Percentiles rank a stretch among this genome's conserved stretches.
Conservation (phyloP, 768 basidiomycete species). For the Amanita jacksonii region DNA sequence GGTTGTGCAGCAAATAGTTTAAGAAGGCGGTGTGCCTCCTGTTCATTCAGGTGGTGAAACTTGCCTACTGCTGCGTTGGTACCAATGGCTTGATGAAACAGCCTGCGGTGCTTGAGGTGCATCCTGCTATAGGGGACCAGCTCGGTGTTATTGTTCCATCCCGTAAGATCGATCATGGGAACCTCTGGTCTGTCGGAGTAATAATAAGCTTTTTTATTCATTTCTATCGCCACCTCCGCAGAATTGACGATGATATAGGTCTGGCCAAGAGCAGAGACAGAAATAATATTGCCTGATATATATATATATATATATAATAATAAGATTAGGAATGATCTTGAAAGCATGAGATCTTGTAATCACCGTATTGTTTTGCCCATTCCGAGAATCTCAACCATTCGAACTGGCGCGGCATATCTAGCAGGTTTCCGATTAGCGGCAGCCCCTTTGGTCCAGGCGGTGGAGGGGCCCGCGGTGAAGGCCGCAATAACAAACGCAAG, state of each 20-base stretch:
- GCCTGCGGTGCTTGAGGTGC: constrained; percentile 29
- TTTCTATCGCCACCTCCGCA: constrained; percentile 28
- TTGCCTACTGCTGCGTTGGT: constrained; percentile 26
- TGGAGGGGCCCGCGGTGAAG: too few relatives aligned
- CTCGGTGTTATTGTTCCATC: constrained; percentile 28
- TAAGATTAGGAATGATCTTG: too few relatives aligned
- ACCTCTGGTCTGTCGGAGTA: constrained; percentile 57
- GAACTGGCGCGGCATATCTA: constrained; percentile 30
- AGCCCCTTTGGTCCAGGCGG: constrained; percentile 33
- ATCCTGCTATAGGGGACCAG: constrained; percentile 28
- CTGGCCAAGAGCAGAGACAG: constrained; percentile 5
- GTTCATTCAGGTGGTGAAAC: constrained; percentile 29
- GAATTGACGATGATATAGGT: constrained; percentile 35
- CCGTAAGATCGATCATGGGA: too few relatives aligned
- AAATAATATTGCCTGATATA: constrained; percentile 6
- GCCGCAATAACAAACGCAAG: too few relatives aligned
- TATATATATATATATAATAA: too few relatives aligned
- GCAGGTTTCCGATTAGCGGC: constrained; percentile 35
- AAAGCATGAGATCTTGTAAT: too few relatives aligned
- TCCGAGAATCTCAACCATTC: constrained; percentile 33
- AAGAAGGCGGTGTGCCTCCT: constrained; percentile 30
- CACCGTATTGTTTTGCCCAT: constrained; percentile 36
- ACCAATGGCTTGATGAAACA: constrained; percentile 34
- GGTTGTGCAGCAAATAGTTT: constrained; percentile 26
- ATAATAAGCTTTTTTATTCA: constrained; percentile 40